Percentiles rank a stretch among this genome's conserved stretches.
Evolutionary conservation across 345 rosid species (phyloP).

Genomic region (Geranium brycei): DNA sequence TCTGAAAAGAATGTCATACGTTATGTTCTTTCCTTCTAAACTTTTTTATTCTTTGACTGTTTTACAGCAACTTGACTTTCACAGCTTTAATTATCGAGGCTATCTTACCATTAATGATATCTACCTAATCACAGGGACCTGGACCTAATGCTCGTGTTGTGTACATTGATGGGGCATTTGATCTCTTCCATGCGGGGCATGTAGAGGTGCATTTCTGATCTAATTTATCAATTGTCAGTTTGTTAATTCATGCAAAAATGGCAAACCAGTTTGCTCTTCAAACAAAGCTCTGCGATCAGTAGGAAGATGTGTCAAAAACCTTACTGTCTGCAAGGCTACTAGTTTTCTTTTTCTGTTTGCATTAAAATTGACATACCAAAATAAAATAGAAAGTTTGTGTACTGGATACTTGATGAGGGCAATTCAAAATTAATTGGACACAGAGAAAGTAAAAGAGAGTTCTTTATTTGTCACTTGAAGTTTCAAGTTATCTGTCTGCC

Average conservation of each 20-base stretch:
- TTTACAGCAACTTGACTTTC: not conserved
- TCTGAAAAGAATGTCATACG: no score
- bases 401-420: no score
- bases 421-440: no score
- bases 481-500: no score
- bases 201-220: constrained; percentile 51
- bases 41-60: not conserved
- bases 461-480: no score
- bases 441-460: no score
- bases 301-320: not conserved
- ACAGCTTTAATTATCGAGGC: not conserved
- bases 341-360: no score
- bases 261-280: not conserved
- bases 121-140: constrained; percentile 46
- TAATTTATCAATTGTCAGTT: not conserved
- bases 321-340: not conserved
- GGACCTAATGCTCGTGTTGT: constrained; percentile 73
- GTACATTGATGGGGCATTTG: constrained; percentile 94
- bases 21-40: not conserved
- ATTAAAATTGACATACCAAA: no score
- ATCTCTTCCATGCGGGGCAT: constrained; percentile 98
- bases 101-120: not conserved
- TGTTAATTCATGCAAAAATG: not conserved
- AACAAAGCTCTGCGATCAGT: not conserved
- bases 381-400: no score